Percentiles rank a stretch among this genome's conserved stretches.
Conservation (phyloP, 257 asterid species). For the Coffea eugenioides region DNA sequence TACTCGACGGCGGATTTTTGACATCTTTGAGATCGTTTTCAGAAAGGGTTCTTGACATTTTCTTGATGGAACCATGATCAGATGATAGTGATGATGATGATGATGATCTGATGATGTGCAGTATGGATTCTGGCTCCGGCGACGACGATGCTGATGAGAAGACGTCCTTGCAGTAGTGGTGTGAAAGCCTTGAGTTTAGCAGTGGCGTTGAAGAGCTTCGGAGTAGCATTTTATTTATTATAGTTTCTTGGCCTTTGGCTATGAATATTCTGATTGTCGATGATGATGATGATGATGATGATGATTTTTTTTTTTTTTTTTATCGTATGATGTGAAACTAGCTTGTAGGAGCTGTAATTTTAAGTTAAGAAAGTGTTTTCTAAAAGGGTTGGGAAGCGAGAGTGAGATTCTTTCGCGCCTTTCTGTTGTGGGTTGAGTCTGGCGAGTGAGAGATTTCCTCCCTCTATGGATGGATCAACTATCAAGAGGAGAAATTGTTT, state of each 20-base stretch:
- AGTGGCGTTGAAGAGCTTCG: slow-evolving; percentile 40
- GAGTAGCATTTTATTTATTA: slow-evolving; percentile 32
- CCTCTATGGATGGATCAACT: no score
- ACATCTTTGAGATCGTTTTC: slow-evolving; percentile 19
- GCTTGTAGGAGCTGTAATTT: no score
- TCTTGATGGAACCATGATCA: slow-evolving; percentile 10
- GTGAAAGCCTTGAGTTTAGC: slow-evolving; percentile 22
- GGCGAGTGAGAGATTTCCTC: not conserved
- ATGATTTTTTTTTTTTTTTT: no score
- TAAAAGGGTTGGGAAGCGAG: not conserved
- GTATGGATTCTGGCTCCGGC: slow-evolving; percentile 16
- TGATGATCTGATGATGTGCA: not conserved
- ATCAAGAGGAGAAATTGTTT: not conserved
- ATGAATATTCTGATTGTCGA: not conserved
- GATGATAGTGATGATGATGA: not conserved
- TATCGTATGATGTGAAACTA: not conserved
- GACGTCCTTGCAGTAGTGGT: slow-evolving; percentile 8
- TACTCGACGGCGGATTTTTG: not conserved
- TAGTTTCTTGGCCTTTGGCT: not conserved
- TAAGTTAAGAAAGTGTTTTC: not conserved
- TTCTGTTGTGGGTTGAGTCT: not conserved
- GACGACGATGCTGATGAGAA: slow-evolving; percentile 7
- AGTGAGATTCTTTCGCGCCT: not conserved
- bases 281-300: not conserved
- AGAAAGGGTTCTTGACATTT: slow-evolving; percentile 12